Evolutionary conservation across 148 eudicot genomes (phyloP).

Genomic region (Chenopodium berlandieri): DNA sequence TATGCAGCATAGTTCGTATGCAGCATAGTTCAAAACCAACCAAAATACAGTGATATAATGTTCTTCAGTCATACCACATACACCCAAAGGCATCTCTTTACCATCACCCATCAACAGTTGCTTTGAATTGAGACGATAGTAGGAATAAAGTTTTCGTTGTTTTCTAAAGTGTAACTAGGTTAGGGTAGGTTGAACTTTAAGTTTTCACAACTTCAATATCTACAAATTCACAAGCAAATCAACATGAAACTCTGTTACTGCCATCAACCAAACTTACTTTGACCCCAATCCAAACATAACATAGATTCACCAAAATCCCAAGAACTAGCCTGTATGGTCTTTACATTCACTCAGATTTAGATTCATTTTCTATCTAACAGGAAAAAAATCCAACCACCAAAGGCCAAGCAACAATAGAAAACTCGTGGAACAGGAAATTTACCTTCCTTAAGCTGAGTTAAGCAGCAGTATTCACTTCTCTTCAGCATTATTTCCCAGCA

Average conservation of each 20-base stretch:
- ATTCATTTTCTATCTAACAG: not conserved
- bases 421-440: not conserved
- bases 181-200: not conserved
- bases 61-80: not conserved
- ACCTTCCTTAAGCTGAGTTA: slow-evolving; percentile 15
- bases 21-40: too few species aligned
- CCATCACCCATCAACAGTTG: not conserved
- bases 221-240: too few species aligned
- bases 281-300: not conserved
- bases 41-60: too few species aligned
- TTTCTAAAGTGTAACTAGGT: not conserved
- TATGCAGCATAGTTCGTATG: too few species aligned
- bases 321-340: not conserved
- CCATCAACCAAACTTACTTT: not conserved
- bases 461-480: slow-evolving; percentile 15
- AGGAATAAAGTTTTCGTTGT: not conserved
- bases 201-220: not conserved
- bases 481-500: slow-evolving; percentile 35
- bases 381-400: not conserved
- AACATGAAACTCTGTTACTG: not conserved
- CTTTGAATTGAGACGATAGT: not conserved
- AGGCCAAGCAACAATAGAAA: not conserved
- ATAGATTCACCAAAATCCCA: not conserved
- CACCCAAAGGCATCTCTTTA: not conserved
- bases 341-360: not conserved